phyloP scores from a whole-genome alignment of 768 basidiomycete species.

The Asterophora lycoperdoides region DNA sequence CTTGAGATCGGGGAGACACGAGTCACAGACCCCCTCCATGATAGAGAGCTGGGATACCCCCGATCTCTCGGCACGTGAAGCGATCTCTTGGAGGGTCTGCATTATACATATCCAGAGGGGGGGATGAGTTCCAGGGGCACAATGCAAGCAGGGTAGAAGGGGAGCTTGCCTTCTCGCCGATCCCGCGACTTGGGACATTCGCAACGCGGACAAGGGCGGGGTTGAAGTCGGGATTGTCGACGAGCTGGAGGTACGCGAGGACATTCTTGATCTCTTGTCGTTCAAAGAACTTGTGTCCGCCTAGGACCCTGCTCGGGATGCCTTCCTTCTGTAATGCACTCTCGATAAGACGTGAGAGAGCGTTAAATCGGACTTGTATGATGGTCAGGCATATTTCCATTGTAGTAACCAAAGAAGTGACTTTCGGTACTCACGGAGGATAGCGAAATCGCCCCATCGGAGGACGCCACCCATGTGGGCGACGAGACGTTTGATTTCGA shows the following conservation, averaged over 20 bases:
- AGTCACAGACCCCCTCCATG: conserved; percentile 61
- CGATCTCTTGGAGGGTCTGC: conserved; percentile 60
- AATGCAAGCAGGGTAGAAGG: background rate
- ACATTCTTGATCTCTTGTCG: conserved; percentile 83
- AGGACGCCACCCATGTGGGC: conserved; percentile 70
- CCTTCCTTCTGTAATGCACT: conserved; percentile 68
- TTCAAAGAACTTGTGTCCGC: conserved; percentile 85
- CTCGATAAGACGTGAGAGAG: conserved; percentile 73
- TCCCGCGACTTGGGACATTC: conserved; percentile 65
- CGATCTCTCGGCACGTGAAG: conserved; percentile 45
- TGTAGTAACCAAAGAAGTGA: background rate
- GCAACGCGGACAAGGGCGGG: conserved; percentile 72
- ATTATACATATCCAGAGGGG: too few relatives aligned
- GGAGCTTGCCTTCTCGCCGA: conserved; percentile 68
- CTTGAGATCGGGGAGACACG: conserved; percentile 58
- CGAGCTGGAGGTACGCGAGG: conserved; percentile 75
- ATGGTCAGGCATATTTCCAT: background rate
- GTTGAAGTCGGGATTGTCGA: conserved; percentile 65
- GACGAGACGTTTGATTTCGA: conserved; percentile 74
- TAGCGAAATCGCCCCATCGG: conserved; percentile 71
- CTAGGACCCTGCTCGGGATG: conserved; percentile 74
- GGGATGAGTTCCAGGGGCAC: too few relatives aligned
- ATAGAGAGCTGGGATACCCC: conserved; percentile 54
- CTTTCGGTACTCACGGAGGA: conserved; percentile 56
- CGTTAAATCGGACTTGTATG: conserved; percentile 69